Conservation (phyloP, 1,139 yeast genomes). For the Magnusiomyces magnusii region DNA sequence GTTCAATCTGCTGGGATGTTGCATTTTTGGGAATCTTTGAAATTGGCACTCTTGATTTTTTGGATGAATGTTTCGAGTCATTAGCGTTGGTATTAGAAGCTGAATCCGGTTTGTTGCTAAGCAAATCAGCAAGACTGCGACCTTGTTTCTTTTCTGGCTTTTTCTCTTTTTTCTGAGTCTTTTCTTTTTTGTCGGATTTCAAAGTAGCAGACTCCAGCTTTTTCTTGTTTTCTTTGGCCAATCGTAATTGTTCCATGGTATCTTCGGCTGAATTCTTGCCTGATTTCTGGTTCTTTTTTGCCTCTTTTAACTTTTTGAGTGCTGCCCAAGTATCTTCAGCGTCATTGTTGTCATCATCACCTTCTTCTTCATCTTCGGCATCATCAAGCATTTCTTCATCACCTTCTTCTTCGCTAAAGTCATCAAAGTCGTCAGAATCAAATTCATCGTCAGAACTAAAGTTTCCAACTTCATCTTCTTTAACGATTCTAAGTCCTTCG, state of each 20-base stretch:
- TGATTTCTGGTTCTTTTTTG: slow-evolving; percentile 12
- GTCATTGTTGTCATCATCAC: slow-evolving; percentile 22
- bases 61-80: not conserved
- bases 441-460: slow-evolving; percentile 7
- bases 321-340: slow-evolving; percentile 21
- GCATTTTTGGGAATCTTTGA: not conserved
- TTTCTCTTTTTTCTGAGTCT: slow-evolving; percentile 35
- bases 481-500: slow-evolving; percentile 5
- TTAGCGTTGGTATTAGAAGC: not conserved
- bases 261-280: slow-evolving; percentile 15
- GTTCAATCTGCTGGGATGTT: slow-evolving; percentile 13
- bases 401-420: slow-evolving; percentile 16
- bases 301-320: slow-evolving; percentile 15
- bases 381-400: not conserved
- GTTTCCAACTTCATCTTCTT: not conserved
- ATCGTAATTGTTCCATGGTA: slow-evolving; percentile 26
- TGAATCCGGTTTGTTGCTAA: slow-evolving; percentile 2
- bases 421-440: slow-evolving; percentile 15
- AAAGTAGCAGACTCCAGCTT: slow-evolving; percentile 21
- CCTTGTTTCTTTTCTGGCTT: slow-evolving; percentile 33
- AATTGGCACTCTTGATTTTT: not conserved
- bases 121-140: slow-evolving; percentile 14
- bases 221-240: slow-evolving; percentile 6
- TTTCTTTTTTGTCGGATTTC: slow-evolving; percentile 36
- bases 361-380: slow-evolving; percentile 12